Evolutionary conservation across 345 rosid species (phyloP).

Genomic region (Citrus mangshanensis): DNA sequence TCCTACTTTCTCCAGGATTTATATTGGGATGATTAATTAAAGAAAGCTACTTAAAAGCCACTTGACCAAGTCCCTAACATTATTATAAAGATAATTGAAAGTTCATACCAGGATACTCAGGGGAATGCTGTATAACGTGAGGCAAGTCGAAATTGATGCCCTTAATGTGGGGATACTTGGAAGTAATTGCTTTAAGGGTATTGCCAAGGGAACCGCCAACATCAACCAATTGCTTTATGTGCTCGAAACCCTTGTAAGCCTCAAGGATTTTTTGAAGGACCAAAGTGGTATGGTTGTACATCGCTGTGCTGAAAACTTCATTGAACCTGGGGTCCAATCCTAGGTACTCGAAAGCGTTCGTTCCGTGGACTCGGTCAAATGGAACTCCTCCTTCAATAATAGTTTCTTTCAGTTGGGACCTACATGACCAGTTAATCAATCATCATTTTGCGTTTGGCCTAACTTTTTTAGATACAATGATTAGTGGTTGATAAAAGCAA

Average conservation of each 20-base stretch:
- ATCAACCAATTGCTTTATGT: slow-evolving; percentile 33
- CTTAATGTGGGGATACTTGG: slow-evolving; percentile 37
- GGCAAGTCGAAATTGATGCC: slow-evolving; percentile 52
- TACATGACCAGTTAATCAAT: no score
- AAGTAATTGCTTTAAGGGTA: slow-evolving; percentile 29
- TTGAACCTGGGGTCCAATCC: slow-evolving; percentile 38
- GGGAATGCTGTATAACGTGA: slow-evolving; percentile 45
- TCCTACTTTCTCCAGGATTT: no score
- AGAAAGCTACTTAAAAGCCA: no score
- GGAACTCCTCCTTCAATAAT: slow-evolving; percentile 42
- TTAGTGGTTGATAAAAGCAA: no score
- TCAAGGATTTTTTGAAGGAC: slow-evolving; percentile 27
- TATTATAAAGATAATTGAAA: no score
- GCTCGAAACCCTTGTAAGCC: slow-evolving; percentile 29
- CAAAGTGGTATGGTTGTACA: slow-evolving; percentile 34
- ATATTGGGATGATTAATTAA: no score
- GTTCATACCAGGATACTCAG: background rate
- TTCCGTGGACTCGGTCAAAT: slow-evolving; percentile 46
- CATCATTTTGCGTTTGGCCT: no score
- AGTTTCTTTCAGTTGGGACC: slow-evolving; percentile 30
- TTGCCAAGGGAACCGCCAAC: slow-evolving; percentile 54
- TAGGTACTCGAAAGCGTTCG: slow-evolving; percentile 31
- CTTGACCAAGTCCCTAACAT: no score
- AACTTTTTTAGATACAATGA: no score
- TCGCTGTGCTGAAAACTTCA: slow-evolving; percentile 40